Percentiles rank a stretch among this genome's conserved stretches.
Evolutionary conservation across 169 alveolate genomes (phyloP).

Genomic region (Haemoproteus tartakovskyi): DNA sequence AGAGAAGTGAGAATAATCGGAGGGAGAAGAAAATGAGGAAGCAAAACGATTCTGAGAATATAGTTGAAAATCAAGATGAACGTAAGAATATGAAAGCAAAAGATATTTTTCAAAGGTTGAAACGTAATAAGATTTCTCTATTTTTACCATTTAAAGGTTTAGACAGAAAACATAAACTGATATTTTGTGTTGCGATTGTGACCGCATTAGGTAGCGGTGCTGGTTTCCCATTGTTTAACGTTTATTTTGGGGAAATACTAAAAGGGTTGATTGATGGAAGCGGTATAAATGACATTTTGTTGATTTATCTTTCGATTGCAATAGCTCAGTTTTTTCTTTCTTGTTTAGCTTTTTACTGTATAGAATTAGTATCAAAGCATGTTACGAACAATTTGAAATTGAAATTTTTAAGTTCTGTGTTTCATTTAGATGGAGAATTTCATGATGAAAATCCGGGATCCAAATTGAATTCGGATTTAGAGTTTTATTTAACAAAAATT

Average conservation of each 20-base stretch:
- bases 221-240: conserved; percentile 36
- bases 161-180: conserved; percentile 9
- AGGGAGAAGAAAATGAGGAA: no score
- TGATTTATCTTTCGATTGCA: conserved; percentile 22
- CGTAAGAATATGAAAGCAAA: no score
- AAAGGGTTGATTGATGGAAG: conserved; percentile 26
- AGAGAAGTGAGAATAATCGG: no score
- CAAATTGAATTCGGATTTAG: conserved; percentile 62
- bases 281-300: conserved; percentile 23
- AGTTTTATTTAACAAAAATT: conserved; percentile 61
- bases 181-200: conserved; percentile 32
- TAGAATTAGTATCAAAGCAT: conserved; percentile 30
- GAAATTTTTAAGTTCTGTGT: conserved; percentile 57
- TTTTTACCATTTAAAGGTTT: conserved; percentile 53
- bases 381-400: conserved; percentile 25
- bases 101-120: conserved; percentile 33
- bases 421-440: conserved; percentile 67
- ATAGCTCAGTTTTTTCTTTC: conserved; percentile 35
- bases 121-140: conserved; percentile 15
- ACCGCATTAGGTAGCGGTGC: conserved; percentile 54
- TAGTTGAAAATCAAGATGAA: no score
- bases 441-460: conserved; percentile 67
- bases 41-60: no score
- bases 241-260: conserved; percentile 36
- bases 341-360: conserved; percentile 28